A percentile compares a stretch with the other conserved stretches of the same genome.
These are phyloP conservation scores for Nicotiana tomentosiformis DNA, from an alignment of 257 asterid species.

Conservation along the genomic window DNA sequence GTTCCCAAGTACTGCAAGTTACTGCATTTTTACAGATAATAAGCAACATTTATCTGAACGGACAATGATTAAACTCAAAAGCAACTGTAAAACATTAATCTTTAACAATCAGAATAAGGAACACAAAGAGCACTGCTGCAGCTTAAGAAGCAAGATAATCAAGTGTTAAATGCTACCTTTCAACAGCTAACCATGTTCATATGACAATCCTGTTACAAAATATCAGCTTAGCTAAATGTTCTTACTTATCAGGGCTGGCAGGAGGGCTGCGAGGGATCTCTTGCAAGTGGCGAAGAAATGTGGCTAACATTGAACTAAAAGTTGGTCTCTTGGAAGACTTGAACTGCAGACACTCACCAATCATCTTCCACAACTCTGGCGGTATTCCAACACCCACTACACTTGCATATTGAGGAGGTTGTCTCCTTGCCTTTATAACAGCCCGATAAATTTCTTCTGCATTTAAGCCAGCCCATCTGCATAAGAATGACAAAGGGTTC, in stretches of 20 bases:
- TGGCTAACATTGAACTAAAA: slow-evolving; percentile 82
- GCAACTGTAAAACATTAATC: not conserved
- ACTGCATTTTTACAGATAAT: slow-evolving; percentile 38
- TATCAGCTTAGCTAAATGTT: slow-evolving; percentile 17
- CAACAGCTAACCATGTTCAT: not conserved
- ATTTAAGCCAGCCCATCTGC: slow-evolving; percentile 94
- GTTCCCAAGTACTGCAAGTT: slow-evolving; percentile 45
- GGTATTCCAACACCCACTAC: slow-evolving; percentile 99
- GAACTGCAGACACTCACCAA: slow-evolving; percentile 98
- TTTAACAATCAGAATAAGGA: not conserved
- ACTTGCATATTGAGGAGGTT: slow-evolving; percentile 94
- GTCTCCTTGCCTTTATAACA: slow-evolving; percentile 80
- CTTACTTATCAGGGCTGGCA: slow-evolving; percentile 93
- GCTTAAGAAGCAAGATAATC: not conserved
- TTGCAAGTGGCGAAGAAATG: slow-evolving; percentile 90
- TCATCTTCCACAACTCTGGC: slow-evolving; percentile 96
- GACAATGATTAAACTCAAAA: not conserved
- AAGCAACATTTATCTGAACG: not conserved
- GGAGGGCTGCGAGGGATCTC: slow-evolving; percentile 97
- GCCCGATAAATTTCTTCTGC: slow-evolving; percentile 82
- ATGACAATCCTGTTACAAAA: not conserved
- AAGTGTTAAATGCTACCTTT: slow-evolving; percentile 15
- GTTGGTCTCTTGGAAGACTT: slow-evolving; percentile 85
- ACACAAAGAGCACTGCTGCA: slow-evolving; percentile 13
- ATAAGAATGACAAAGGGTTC: slow-evolving; percentile 19